Evolutionary conservation across 306 rosid genomes (phyloP).

Genomic region (Phaseolus lunatus): DNA sequence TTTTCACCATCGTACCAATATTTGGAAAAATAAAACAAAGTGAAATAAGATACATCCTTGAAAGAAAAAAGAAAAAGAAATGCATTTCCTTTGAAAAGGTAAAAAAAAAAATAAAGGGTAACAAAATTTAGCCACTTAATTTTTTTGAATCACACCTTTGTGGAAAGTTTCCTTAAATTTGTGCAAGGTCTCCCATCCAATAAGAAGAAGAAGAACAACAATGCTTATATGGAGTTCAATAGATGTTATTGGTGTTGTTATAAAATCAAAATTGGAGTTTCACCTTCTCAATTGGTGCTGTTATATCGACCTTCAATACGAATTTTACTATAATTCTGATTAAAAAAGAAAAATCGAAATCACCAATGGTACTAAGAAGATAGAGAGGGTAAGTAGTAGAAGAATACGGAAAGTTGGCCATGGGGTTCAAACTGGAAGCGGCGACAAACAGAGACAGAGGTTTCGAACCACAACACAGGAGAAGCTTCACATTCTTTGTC

Average conservation of each 20-base stretch:
- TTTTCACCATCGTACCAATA: neutral
- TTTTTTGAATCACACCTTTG: neutral
- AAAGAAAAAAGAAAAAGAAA: neutral
- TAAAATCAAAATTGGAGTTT: neutral
- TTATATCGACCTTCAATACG: too few relatives aligned
- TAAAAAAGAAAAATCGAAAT: neutral
- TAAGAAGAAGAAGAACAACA: neutral
- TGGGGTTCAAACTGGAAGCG: conserved; percentile 66
- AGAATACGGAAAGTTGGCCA: conserved; percentile 69
- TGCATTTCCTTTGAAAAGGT: neutral
- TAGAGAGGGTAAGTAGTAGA: neutral
- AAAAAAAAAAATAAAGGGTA: neutral
- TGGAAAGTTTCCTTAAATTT: neutral
- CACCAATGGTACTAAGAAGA: neutral
- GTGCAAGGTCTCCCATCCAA: conserved; percentile 6
- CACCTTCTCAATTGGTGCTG: too few relatives aligned
- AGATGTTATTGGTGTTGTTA: neutral
- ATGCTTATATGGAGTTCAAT: neutral
- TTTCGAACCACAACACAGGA: conserved; percentile 73
- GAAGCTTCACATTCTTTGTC: conserved; percentile 48
- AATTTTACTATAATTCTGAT: too few relatives aligned
- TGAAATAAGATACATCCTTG: neutral
- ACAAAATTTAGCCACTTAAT: neutral
- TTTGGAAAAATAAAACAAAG: neutral
- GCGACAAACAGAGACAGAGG: conserved; percentile 65